Evolutionary conservation across 805 yeast genomes (phyloP).

Genomic region (Zygosaccharomyces kombuchaensis): DNA sequence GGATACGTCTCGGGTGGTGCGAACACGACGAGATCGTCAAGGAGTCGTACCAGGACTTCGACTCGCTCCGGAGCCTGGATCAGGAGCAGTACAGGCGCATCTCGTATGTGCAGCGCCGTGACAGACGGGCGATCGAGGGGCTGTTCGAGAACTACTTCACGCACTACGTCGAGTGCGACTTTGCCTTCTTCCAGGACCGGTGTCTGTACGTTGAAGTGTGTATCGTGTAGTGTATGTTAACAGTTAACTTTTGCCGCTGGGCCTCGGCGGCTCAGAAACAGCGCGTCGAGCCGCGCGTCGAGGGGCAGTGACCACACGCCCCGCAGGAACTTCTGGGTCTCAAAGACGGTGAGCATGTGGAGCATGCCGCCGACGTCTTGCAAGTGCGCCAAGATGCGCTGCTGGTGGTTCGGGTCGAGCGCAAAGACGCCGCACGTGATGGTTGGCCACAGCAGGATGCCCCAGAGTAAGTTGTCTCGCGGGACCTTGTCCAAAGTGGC

Average conservation of each 20-base stretch:
- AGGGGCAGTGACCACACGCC: slow-evolving; percentile 11
- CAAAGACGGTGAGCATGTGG: slow-evolving; percentile 10
- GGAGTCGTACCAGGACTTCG: slow-evolving; percentile 14
- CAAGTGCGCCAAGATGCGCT: slow-evolving; percentile 7
- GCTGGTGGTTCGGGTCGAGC: slow-evolving; percentile 6
- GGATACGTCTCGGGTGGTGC: slow-evolving; percentile 21
- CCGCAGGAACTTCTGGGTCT: slow-evolving; percentile 11
- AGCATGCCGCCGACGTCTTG: slow-evolving; percentile 11
- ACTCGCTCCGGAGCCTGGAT: slow-evolving; percentile 13
- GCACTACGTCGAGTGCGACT: slow-evolving; percentile 18
- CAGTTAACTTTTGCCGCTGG: slow-evolving; percentile 9
- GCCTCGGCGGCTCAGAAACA: slow-evolving; percentile 8
- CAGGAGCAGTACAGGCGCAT: slow-evolving; percentile 9
- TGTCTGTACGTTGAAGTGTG: too few species aligned
- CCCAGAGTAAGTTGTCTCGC: slow-evolving; percentile 13
- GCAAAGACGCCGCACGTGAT: slow-evolving; percentile 15
- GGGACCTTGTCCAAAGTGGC: slow-evolving; percentile 13
- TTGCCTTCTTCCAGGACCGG: slow-evolving; percentile 4
- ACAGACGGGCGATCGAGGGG: slow-evolving; percentile 16
- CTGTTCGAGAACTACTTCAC: slow-evolving; percentile 21
- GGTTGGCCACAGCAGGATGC: slow-evolving; percentile 16
- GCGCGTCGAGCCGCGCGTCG: slow-evolving; percentile 7
- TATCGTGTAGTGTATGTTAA: neutral
- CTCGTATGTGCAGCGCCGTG: slow-evolving; percentile 13
- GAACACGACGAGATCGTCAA: slow-evolving; percentile 18